Percentiles rank a stretch among this genome's conserved stretches.
These are phyloP conservation scores for Kodamaea neixiangensis DNA, from an alignment of 805 yeast genomes.

Conservation along the genomic window DNA sequence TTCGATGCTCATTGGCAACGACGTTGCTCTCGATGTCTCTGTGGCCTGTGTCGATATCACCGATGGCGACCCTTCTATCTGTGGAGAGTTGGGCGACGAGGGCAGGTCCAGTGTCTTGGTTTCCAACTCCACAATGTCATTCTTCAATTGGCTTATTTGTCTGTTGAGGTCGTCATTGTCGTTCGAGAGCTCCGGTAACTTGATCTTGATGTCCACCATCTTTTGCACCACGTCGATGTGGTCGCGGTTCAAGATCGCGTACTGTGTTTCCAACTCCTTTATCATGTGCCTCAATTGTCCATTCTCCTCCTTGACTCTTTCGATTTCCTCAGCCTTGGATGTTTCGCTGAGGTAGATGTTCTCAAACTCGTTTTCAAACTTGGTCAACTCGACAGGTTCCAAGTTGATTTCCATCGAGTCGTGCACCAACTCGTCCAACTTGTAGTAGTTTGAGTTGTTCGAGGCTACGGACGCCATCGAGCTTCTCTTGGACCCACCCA, in stretches of 20 bases:
- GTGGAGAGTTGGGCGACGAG: constrained; percentile 11
- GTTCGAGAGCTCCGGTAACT: constrained; percentile 70
- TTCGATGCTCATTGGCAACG: constrained; percentile 40
- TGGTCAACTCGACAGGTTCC: constrained; percentile 68
- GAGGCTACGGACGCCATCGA: constrained; percentile 14
- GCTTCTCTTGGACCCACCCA: constrained; percentile 24
- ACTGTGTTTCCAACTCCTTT: constrained; percentile 67
- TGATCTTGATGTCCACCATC: constrained; percentile 77
- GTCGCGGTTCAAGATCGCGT: constrained; percentile 71
- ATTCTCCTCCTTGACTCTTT: constrained; percentile 59
- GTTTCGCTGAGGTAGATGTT: constrained; percentile 70
- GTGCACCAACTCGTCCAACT: constrained; percentile 69
- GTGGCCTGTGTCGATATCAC: constrained; percentile 3
- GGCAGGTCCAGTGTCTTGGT: constrained; percentile 26
- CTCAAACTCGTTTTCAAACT: constrained; percentile 72
- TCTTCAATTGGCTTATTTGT: constrained; percentile 38
- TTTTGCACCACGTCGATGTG: constrained; percentile 87
- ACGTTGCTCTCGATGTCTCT: constrained; percentile 1
- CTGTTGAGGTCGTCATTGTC: constrained; percentile 64
- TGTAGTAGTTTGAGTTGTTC: constrained; percentile 41
- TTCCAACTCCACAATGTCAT: constrained; percentile 43
- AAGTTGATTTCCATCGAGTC: constrained; percentile 78
- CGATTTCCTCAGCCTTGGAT: constrained; percentile 64
- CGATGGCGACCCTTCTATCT: constrained; percentile 4
- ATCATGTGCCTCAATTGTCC: constrained; percentile 74